Evolutionary conservation across 2,329 filamentous ascomycete species (phyloP), one percentile per base, ranked within the genome.

Genomic region (Aspergillus hortae): DNA sequence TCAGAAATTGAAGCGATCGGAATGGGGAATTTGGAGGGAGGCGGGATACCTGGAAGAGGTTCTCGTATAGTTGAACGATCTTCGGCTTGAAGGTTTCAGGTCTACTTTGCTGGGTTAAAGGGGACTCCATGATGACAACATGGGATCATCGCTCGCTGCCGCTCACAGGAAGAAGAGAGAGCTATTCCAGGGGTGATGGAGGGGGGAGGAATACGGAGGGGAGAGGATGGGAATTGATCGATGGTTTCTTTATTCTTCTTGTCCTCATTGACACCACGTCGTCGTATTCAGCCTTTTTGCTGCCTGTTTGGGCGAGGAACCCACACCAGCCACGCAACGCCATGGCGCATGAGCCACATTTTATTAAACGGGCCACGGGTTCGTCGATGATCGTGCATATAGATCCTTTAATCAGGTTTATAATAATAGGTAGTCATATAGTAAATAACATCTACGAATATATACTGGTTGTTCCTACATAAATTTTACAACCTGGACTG

Each of bases 41-140:
- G 27, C 10, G 52, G 53, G 66, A 51, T 72, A 83, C 80, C 63
- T 74, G 75, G 78, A 97, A 92, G 17, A 97, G 78, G 59, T 83
- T 81, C 65, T 92, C 84, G 74, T 99, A 99, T 47, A 97, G 84
- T 70, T 88, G 82, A 55, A 95, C 88, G 61, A 99, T 89, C 77
- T 99, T 99, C 49, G 89, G 92, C 74, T 95, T 88, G 70, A 99
- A 96, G 38, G 87, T 84, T 71, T 95, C 88, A 49, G 92, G 94
- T 65, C 90, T 84, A 73, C 85, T 84, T 80, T 96, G 91, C 74
- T 95, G 91, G 52, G 92, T 96, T 68, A 99, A 83, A 58, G 94
- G 94, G 69, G 92, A 97, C 77, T 95, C 90, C 90, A 95, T 95
- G 50, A 44, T 64, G 62, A 46, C 48, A 49, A 52, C 48, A 52